Percentiles rank a stretch among this genome's conserved stretches.
Evolutionary conservation across 1,284 basidiomycete genomes (phyloP).

Genomic region (Leccinum fallax): DNA sequence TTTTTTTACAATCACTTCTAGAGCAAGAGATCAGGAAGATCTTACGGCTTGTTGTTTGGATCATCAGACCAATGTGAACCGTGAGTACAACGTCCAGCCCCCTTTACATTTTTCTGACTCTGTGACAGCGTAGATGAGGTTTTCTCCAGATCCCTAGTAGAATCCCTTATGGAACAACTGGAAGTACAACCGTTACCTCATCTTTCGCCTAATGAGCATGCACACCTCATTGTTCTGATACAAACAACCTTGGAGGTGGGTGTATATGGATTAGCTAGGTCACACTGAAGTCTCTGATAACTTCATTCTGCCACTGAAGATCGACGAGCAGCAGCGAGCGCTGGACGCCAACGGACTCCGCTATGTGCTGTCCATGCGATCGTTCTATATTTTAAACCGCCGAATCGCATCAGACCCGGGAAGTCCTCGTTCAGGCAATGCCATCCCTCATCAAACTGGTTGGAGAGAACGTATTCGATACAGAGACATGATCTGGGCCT

Average conservation of each 20-base stretch:
- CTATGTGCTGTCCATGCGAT: constrained; percentile 87
- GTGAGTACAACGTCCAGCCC: constrained; percentile 38
- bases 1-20: constrained; percentile 9
- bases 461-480: constrained; percentile 78
- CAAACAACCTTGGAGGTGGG: constrained; percentile 85
- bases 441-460: constrained; percentile 45
- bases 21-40: constrained; percentile 34
- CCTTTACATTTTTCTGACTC: neutral
- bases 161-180: constrained; percentile 64
- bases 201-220: constrained; percentile 76
- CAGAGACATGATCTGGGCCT: constrained; percentile 94
- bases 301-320: constrained; percentile 45
- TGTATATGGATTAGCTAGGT: constrained; percentile 3
- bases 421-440: constrained; percentile 44
- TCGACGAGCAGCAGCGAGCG: constrained; percentile 83
- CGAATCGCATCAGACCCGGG: constrained; percentile 51
- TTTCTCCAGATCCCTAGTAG: constrained; percentile 65
- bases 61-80: constrained; percentile 38
- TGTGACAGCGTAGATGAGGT: constrained; percentile 48
- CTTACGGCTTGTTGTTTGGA: constrained; percentile 51
- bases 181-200: constrained; percentile 67
- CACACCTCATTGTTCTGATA: constrained; percentile 78
- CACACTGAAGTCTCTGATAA: constrained; percentile 2
- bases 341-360: constrained; percentile 89
- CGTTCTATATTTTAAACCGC: constrained; percentile 76